Evolutionary conservation across 2,329 filamentous ascomycete species (phyloP).

Genomic region (Dactylonectria macrodidyma): DNA sequence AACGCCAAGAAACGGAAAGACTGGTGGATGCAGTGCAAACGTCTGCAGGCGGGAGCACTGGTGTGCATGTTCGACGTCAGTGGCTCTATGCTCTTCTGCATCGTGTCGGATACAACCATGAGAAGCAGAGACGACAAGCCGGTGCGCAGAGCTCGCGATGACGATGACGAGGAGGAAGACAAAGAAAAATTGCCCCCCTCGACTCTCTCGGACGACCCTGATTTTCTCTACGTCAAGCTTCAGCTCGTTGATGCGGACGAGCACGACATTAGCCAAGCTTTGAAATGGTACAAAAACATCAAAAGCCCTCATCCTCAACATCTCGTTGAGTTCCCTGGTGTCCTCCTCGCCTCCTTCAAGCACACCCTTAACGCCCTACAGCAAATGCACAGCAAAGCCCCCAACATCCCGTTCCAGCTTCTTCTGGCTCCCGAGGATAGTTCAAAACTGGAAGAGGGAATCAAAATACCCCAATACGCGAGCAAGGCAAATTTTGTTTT

Average conservation of each 20-base stretch:
- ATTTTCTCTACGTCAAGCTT: neutral
- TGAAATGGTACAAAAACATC: neutral
- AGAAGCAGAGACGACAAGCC: conserved; percentile 33
- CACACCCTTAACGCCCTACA: conserved; percentile 27
- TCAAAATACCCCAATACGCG: conserved; percentile 65
- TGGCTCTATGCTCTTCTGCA: conserved; percentile 58
- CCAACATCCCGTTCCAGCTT: conserved; percentile 24
- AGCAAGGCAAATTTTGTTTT: conserved; percentile 64
- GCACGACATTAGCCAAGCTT: neutral
- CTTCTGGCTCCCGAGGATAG: conserved; percentile 19
- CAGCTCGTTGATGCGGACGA: conserved; percentile 20
- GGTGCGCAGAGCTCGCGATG: conserved; percentile 40
- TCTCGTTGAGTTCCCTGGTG: conserved; percentile 32
- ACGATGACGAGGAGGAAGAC: conserved; percentile 34
- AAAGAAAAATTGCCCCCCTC: conserved; percentile 20
- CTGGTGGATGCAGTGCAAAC: conserved; percentile 66
- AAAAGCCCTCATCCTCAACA: neutral
- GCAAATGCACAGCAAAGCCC: conserved; percentile 18
- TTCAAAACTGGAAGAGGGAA: neutral
- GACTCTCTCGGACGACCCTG: neutral
- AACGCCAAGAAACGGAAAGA: conserved; percentile 53
- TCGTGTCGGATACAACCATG: conserved; percentile 50
- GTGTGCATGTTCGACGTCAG: conserved; percentile 63
- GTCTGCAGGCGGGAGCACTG: conserved; percentile 64
- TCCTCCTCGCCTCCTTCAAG: conserved; percentile 32